phyloP scores from a whole-genome alignment of 2,329 filamentous ascomycete genomes.

The Aureobasidium leucospermi region DNA sequence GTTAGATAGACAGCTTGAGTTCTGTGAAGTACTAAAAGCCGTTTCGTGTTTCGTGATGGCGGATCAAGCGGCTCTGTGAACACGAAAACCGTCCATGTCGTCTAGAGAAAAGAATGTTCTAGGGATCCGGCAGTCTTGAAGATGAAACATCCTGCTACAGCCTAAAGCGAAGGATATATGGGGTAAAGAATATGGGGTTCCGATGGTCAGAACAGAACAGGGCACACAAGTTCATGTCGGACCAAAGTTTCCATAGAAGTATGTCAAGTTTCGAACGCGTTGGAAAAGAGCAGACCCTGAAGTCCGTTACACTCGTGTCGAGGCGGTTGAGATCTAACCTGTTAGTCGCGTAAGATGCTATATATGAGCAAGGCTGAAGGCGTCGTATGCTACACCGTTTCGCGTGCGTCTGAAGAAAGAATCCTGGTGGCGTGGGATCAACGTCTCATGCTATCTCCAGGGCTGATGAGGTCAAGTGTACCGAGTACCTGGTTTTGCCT shows the following conservation, averaged over 20 bases:
- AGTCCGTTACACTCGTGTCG: neutral
- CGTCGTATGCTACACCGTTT: neutral
- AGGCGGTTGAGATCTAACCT: neutral
- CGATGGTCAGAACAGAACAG: neutral
- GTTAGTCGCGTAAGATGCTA: neutral
- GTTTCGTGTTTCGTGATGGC: neutral
- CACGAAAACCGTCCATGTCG: no score
- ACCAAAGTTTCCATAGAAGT: neutral
- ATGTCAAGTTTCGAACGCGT: neutral
- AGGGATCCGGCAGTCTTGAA: neutral
- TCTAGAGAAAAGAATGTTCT: neutral
- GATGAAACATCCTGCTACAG: neutral
- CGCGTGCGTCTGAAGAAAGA: neutral
- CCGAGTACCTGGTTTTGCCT: neutral
- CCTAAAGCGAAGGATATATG: neutral
- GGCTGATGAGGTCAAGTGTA: slow-evolving; percentile 2
- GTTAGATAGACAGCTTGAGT: no score
- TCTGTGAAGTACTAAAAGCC: no score
- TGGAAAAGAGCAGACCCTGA: neutral
- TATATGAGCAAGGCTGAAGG: neutral
- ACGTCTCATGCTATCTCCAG: neutral
- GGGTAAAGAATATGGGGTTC: neutral
- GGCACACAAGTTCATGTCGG: neutral
- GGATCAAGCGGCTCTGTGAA: neutral
- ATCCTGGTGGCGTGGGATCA: neutral